Conservation (phyloP, 257 asterid species). For the Solanum virginianum region DNA sequence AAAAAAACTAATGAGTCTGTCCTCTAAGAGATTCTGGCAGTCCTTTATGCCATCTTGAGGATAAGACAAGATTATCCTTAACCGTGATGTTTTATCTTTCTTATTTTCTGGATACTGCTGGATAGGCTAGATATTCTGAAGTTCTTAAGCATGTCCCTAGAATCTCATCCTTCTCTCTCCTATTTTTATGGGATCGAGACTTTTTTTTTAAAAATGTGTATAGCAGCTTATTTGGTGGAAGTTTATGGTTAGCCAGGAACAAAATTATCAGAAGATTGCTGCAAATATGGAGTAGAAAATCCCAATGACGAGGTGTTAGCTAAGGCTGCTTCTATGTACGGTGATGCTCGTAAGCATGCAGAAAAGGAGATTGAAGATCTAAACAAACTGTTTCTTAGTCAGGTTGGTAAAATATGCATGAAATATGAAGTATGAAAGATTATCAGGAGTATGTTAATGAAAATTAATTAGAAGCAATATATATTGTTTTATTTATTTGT, state of each 20-base stretch:
- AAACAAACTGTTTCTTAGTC: conserved; percentile 56
- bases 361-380: conserved; percentile 95
- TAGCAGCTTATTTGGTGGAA: neutral
- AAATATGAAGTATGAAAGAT: neutral
- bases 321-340: conserved; percentile 78
- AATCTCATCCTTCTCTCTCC: neutral
- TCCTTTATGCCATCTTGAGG: neutral
- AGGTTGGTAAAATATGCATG: conserved; percentile 40
- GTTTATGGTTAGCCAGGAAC: conserved; percentile 60
- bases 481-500: neutral
- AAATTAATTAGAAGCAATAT: neutral
- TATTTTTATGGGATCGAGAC: neutral
- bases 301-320: conserved; percentile 66
- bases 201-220: neutral
- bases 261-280: conserved; percentile 88
- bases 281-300: conserved; percentile 76
- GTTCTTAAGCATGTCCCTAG: neutral
- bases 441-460: neutral
- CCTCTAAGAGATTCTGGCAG: neutral
- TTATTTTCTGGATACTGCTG: neutral
- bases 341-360: conserved; percentile 85
- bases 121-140: neutral
- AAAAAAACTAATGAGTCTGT: neutral
- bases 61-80: neutral
- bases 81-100: neutral